Base-by-base conservation (phyloP, 257 asterid species). In the Avicennia marina region DNA sequence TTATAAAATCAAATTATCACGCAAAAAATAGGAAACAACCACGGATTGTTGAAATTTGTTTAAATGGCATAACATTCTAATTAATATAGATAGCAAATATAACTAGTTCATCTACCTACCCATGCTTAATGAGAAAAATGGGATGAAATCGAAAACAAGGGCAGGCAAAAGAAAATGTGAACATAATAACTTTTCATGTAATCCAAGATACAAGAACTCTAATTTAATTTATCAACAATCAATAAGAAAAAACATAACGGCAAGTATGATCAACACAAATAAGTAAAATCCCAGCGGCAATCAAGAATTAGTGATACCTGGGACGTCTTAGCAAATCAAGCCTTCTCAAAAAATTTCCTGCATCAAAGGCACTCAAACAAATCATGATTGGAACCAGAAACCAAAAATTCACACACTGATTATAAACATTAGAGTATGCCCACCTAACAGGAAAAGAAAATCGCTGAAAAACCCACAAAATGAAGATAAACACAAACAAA, bases 221-320 rank as follows among this genome's bases (percentile, higher is more conserved):
- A n/a, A n/a, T n/a, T n/a, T n/a, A n/a, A n/a, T n/a, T n/a, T n/a
- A n/a, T n/a, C n/a, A n/a, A n/a, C n/a, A n/a, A n/a, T n/a, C n/a
- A n/a, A n/a, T n/a, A 47, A 42, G 53, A 39, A 48, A 41, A 51
- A 51, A 58, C 41, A 36, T 45, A 50, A 26, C 40, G 43, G 40
- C 6, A 15, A 31, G 31, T 58, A 29, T 8, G 34, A 29, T 29
- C 34, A 29, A 29, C 8, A 8, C 1, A 29, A 20, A 58, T 13
- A 43, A 39, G 15, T 11, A 64, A 57, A 51, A 2, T 33, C 63
- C 8, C 38, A 69, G 56, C 45, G 51, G 44, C 25, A 56, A 49
- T n/a, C n/a, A n/a, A n/a, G n/a, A n/a, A n/a, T n/a, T n/a, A 53
- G 20, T 16, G 12, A 18, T 61, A 68, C 82, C 70, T 63, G 50